Percentiles rank a stretch among this genome's conserved stretches.
Conservation (phyloP, 1,284 basidiomycete species). For the Sporisorium iseilematis-ciliati region DNA sequence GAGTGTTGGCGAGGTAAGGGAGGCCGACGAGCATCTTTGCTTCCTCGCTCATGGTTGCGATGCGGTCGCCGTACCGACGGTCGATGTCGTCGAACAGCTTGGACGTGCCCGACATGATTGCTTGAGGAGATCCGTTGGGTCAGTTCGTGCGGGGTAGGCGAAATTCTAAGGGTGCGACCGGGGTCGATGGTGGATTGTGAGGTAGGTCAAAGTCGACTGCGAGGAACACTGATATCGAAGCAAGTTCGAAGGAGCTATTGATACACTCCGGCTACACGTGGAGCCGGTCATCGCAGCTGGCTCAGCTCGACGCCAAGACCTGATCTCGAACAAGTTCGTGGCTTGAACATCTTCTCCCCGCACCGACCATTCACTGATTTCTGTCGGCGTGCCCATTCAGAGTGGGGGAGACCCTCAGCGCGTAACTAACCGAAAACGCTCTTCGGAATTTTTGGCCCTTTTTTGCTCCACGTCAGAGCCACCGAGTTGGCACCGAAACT, state of each 20-base stretch:
- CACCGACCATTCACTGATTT: neutral
- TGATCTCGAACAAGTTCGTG: neutral
- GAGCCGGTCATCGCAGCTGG: constrained; percentile 8
- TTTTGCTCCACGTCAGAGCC: too few relatives aligned
- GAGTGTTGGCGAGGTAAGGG: constrained; percentile 46
- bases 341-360: neutral
- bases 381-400: too few relatives aligned
- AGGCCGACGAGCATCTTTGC: constrained; percentile 49
- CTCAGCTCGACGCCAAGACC: constrained; percentile 15
- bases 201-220: neutral
- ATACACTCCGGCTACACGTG: constrained; percentile 15
- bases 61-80: constrained; percentile 19
- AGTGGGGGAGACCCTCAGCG: neutral
- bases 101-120: constrained; percentile 46
- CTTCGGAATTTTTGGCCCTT: too few relatives aligned
- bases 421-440: too few relatives aligned
- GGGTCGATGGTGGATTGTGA: neutral
- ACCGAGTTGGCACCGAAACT: too few relatives aligned
- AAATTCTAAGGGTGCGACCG: neutral
- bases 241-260: neutral
- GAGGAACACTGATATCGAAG: too few relatives aligned
- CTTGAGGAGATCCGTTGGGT: neutral
- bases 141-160: neutral
- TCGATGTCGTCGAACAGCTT: constrained; percentile 41
- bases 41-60: constrained; percentile 31